phyloP scores from a whole-genome alignment of 352 stramenopile genomes.

The Halophytophthora batemanensis region DNA sequence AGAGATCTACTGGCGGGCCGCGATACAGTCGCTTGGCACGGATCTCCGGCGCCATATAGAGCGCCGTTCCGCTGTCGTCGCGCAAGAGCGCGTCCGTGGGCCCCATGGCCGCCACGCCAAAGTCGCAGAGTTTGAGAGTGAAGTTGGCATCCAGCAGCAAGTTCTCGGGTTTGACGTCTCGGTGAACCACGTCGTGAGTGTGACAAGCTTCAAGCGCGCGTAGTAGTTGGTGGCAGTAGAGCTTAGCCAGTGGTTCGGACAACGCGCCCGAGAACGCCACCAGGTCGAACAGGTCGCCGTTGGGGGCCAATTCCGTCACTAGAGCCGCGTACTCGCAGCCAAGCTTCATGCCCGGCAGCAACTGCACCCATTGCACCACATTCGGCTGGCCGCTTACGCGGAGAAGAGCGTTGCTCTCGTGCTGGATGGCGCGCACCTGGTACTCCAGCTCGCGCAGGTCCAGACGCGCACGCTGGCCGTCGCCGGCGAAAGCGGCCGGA shows the following conservation, averaged over 20 bases:
- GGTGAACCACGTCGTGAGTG: constrained; percentile 66
- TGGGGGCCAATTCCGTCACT: constrained; percentile 71
- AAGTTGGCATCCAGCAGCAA: constrained; percentile 79
- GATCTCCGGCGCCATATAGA: constrained; percentile 90
- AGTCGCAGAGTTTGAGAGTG: constrained; percentile 91
- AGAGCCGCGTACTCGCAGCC: constrained; percentile 57
- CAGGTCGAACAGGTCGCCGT: constrained; percentile 86
- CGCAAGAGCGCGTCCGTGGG: constrained; percentile 23
- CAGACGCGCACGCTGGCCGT: constrained; percentile 9
- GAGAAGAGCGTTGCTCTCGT: constrained; percentile 58
- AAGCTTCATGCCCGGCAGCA: constrained; percentile 42
- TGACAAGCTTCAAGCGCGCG: constrained; percentile 72
- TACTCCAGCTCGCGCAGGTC: constrained; percentile 46
- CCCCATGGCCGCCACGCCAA: constrained; percentile 86
- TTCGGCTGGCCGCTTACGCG: constrained; percentile 49
- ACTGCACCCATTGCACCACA: constrained; percentile 41
- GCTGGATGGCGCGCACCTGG: constrained; percentile 59
- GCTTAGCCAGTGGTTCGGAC: constrained; percentile 46
- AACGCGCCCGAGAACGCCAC: constrained; percentile 68
- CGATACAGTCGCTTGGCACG: constrained; percentile 52
- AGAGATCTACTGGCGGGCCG: constrained; percentile 82
- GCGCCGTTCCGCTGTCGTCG: constrained; percentile 72
- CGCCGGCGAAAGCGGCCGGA: constrained; percentile 37
- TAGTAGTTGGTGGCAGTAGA: constrained; percentile 79
- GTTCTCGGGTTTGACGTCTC: constrained; percentile 92